Base-by-base conservation (phyloP, 148 eudicot genomes). In the Rhododendron henanense region DNA sequence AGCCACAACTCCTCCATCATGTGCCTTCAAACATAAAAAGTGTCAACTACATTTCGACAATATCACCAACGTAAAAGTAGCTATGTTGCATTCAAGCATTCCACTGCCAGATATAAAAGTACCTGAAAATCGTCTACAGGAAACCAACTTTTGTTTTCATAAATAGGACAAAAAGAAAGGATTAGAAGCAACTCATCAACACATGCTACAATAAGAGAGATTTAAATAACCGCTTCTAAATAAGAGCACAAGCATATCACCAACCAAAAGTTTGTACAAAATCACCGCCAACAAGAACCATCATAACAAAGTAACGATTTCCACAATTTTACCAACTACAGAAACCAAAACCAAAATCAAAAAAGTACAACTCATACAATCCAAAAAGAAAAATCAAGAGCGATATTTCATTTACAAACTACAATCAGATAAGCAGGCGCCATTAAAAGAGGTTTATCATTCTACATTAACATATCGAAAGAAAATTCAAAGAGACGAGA, bases 1-100 rank as follows among this genome's bases (percentile, higher is more conserved):
- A 86, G 95, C 94, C 85, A 91, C 96, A 93, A 97, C 98, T 85
- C 98, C 99, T 78, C 99, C 99, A 85, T 97, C 99, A 92, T 97
- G 99, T 78, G 98, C 99, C 99, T 97, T 83, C 25, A 81, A 88
- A 79, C 18, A 81, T 33, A 47, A 45, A 63, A 79, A 23, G 23
- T 35, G 23, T 47, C 50, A 48, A n/a, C 3, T 75, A 82, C 28
- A 33, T 79, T 73, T 73, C 35, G 47, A 67, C 50, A 39, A 71
- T 67, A 41, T 47, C 53, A 41, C 78, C 63, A 21, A 41, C 47
- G 59, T 78, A 86, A 10, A 16, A 81, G 31, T 51, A 73, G 84
- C 57, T 35, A 73, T 81, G 53, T 23, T 6, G 51, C 47, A 35
- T 37, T 25, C 73, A 41, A 21, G 65, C 51, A 63, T 25, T 61